Percentiles rank a stretch among this genome's conserved stretches.
These are phyloP conservation scores for Coniferiporia sulphurascens DNA, from an alignment of 1,284 basidiomycete genomes.

Conservation along the genomic window DNA sequence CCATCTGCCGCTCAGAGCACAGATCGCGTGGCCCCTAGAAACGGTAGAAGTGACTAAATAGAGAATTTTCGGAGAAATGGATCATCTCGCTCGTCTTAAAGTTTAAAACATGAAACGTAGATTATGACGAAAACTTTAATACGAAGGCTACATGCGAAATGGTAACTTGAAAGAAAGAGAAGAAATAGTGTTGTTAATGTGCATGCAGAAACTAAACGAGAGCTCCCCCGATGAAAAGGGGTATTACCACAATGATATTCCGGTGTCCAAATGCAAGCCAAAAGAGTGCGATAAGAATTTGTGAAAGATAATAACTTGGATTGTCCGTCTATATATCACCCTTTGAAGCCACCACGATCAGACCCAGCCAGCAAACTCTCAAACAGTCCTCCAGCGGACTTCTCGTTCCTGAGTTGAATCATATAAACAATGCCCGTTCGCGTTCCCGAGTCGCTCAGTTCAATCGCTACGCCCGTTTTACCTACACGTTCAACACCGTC, in stretches of 20 bases:
- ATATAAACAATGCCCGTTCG: slow-evolving; percentile 98
- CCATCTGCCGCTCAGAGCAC: slow-evolving; percentile 73
- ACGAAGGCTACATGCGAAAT: background rate
- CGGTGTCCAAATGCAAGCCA: background rate
- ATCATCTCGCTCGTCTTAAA: background rate
- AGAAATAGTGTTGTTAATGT: background rate
- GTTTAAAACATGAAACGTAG: background rate
- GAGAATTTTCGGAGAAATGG: background rate
- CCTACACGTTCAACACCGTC: slow-evolving; percentile 98
- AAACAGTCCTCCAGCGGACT: slow-evolving; percentile 80
- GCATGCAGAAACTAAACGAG: background rate
- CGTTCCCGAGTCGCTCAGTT: slow-evolving; percentile 84
- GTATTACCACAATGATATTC: slow-evolving; percentile 7
- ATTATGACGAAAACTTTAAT: background rate
- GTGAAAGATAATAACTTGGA: slow-evolving; percentile 1
- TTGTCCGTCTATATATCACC: background rate
- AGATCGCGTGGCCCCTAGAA: slow-evolving; percentile 35
- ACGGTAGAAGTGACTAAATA: background rate
- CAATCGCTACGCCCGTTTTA: slow-evolving; percentile 95
- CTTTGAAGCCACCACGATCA: slow-evolving; percentile 37
- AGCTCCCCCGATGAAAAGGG: background rate
- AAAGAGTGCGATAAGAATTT: background rate
- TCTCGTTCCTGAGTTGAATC: slow-evolving; percentile 91
- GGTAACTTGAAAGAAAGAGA: background rate
- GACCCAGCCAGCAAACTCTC: slow-evolving; percentile 86